A percentile compares a stretch with the other conserved stretches of the same genome.
These are phyloP conservation scores for Rhodosporidiobolus odoratus DNA, from an alignment of 768 basidiomycete genomes.

Conservation along the genomic window DNA sequence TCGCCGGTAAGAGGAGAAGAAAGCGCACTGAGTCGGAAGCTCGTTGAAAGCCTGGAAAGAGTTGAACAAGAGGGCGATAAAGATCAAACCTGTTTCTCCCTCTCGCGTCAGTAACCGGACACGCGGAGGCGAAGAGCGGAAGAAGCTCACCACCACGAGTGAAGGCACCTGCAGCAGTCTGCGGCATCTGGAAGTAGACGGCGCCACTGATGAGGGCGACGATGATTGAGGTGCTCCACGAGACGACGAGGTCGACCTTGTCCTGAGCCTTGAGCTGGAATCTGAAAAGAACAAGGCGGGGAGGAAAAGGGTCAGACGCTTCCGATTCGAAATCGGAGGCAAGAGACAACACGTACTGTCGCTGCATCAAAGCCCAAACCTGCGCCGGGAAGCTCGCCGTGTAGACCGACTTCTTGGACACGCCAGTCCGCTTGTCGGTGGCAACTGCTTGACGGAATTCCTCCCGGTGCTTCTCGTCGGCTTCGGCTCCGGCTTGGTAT, in stretches of 20 bases:
- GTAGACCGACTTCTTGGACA: slow-evolving; percentile 67
- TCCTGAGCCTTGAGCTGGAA: slow-evolving; percentile 60
- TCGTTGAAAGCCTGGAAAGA: slow-evolving; percentile 59
- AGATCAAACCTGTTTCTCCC: too few species aligned
- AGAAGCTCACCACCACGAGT: slow-evolving; percentile 66
- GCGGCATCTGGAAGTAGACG: slow-evolving; percentile 62
- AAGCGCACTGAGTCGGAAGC: slow-evolving; percentile 57
- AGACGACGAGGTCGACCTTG: slow-evolving; percentile 68
- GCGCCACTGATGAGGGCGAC: slow-evolving; percentile 46
- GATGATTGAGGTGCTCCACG: slow-evolving; percentile 60
- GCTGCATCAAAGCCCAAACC: slow-evolving; percentile 61
- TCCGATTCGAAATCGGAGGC: slow-evolving; percentile 48
- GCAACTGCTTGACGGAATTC: slow-evolving; percentile 70
- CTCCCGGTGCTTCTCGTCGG: slow-evolving; percentile 55
- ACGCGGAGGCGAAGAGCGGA: too few species aligned
- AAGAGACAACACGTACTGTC: too few species aligned
- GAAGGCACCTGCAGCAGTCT: slow-evolving; percentile 73
- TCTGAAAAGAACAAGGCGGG: too few species aligned
- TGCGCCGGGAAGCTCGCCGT: slow-evolving; percentile 72
- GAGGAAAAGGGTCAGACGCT: too few species aligned
- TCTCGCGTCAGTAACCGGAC: too few species aligned
- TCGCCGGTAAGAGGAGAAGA: slow-evolving; percentile 44
- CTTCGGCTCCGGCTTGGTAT: slow-evolving; percentile 60
- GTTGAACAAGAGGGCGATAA: slow-evolving; percentile 39
- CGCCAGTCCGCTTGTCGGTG: slow-evolving; percentile 70